A percentile compares a stretch with the other conserved stretches of the same genome.
Conservation (phyloP, 371 early-diverging fungal genomes). For the Rhizopus delemar region DNA sequence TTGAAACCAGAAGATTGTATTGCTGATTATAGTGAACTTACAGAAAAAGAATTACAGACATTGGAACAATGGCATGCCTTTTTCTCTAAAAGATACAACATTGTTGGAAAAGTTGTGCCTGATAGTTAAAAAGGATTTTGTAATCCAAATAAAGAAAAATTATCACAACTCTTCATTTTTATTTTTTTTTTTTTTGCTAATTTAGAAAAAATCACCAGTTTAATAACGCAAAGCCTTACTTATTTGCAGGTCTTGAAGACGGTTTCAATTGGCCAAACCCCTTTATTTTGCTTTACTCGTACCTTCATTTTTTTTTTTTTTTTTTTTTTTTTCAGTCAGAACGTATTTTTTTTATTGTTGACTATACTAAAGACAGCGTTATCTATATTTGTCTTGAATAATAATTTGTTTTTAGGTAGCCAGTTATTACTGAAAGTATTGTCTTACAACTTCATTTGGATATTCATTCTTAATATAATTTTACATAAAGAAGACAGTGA, state of each 20-base stretch:
- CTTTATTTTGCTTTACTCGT: constrained; percentile 40
- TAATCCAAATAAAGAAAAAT: background rate
- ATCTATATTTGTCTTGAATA: constrained; percentile 38
- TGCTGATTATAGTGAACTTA: constrained; percentile 66
- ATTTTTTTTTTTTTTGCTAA: background rate
- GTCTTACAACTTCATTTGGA: constrained; percentile 33
- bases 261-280: constrained; percentile 48
- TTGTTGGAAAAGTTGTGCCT: constrained; percentile 65
- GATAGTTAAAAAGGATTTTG: constrained; percentile 19
- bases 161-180: background rate
- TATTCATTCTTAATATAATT: constrained; percentile 36
- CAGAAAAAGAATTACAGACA: constrained; percentile 68
- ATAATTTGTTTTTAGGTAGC: constrained; percentile 39
- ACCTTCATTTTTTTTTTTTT: constrained; percentile 8
- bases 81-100: constrained; percentile 76
- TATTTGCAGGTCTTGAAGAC: constrained; percentile 37
- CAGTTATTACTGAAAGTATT: constrained; percentile 36
- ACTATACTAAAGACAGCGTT: constrained; percentile 38
- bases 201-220: constrained; percentile 19
- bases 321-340: background rate
- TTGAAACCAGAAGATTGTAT: constrained; percentile 76
- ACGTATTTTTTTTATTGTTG: constrained; percentile 22
- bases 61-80: constrained; percentile 79
- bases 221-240: constrained; percentile 34
- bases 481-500: background rate